Percentiles rank a stretch among this genome's conserved stretches.
These are phyloP conservation scores for Colletotrichum liaoningense DNA, from an alignment of 2,329 filamentous ascomycete species.

Conservation along the genomic window DNA sequence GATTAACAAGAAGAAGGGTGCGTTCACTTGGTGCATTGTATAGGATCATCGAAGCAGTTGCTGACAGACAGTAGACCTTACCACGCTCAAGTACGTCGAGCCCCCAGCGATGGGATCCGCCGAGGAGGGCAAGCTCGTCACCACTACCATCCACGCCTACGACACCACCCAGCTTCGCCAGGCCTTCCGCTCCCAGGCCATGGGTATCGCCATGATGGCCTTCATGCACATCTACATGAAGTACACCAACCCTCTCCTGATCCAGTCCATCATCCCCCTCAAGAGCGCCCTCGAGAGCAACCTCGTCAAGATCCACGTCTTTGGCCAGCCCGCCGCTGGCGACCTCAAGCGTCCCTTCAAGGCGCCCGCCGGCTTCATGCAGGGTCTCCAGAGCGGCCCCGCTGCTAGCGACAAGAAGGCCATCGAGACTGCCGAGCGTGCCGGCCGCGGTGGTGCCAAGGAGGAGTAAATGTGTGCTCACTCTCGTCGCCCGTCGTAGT, in stretches of 20 bases:
- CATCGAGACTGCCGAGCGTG: slow-evolving; percentile 82
- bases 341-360: slow-evolving; percentile 98
- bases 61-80: slow-evolving; percentile 76
- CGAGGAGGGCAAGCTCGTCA: slow-evolving; percentile 96
- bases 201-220: slow-evolving; percentile 97
- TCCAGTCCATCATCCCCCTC: slow-evolving; percentile 98
- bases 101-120: slow-evolving; percentile 91
- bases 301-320: slow-evolving; percentile 94
- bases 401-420: slow-evolving; percentile 94
- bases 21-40: slow-evolving; percentile 40
- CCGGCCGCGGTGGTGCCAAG: slow-evolving; percentile 77
- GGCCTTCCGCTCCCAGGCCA: slow-evolving; percentile 89
- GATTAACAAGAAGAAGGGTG: slow-evolving; percentile 99
- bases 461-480: slow-evolving; percentile 66
- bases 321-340: slow-evolving; percentile 85
- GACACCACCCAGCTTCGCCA: slow-evolving; percentile 87
- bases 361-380: slow-evolving; percentile 84
- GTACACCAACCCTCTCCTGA: slow-evolving; percentile 98
- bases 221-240: slow-evolving; percentile 99
- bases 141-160: slow-evolving; percentile 96
- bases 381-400: slow-evolving; percentile 76
- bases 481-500: not conserved
- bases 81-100: slow-evolving; percentile 98
- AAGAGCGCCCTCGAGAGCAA: slow-evolving; percentile 97
- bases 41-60: not conserved